Evolutionary conservation across 208 protist species (phyloP).

Genomic region (Trypanosoma avium): DNA sequence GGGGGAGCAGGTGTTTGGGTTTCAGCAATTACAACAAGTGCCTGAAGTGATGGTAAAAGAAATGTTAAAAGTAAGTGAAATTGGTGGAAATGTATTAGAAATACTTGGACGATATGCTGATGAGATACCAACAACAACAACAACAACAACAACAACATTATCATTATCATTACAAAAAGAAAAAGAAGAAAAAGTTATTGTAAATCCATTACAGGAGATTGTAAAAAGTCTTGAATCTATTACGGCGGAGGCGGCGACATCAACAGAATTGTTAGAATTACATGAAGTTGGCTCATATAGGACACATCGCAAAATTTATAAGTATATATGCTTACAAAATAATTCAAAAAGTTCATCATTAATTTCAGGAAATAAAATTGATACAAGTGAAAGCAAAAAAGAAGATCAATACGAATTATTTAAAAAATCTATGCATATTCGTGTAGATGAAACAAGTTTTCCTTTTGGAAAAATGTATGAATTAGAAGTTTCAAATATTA

Average conservation of each 20-base stretch:
- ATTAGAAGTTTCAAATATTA: constrained; percentile 60
- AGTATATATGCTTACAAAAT: too few species aligned
- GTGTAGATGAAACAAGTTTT: constrained; percentile 54
- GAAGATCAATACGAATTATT: constrained; percentile 28
- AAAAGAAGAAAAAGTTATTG: not conserved
- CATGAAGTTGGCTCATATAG: constrained; percentile 14
- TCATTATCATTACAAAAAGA: not conserved
- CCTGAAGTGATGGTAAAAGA: constrained; percentile 38
- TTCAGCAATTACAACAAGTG: constrained; percentile 45
- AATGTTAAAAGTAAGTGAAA: constrained; percentile 23
- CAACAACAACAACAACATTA: constrained; percentile 27
- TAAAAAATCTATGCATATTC: constrained; percentile 27
- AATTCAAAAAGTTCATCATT: not conserved
- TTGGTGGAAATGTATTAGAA: too few species aligned
- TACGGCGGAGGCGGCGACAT: not conserved
- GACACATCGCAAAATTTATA: constrained; percentile 16
- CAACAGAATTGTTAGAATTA: not conserved
- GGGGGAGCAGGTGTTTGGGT: constrained; percentile 67
- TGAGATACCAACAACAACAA: too few species aligned
- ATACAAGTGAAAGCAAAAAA: not conserved
- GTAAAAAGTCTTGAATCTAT: not conserved
- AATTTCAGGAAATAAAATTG: not conserved
- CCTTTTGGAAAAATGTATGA: constrained; percentile 69
- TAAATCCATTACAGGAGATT: not conserved
- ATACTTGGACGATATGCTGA: too few species aligned